Percentiles rank a stretch among this genome's conserved stretches.
Conservation (phyloP, 139 green algal genomes). For the Chlorella sp. region DNA sequence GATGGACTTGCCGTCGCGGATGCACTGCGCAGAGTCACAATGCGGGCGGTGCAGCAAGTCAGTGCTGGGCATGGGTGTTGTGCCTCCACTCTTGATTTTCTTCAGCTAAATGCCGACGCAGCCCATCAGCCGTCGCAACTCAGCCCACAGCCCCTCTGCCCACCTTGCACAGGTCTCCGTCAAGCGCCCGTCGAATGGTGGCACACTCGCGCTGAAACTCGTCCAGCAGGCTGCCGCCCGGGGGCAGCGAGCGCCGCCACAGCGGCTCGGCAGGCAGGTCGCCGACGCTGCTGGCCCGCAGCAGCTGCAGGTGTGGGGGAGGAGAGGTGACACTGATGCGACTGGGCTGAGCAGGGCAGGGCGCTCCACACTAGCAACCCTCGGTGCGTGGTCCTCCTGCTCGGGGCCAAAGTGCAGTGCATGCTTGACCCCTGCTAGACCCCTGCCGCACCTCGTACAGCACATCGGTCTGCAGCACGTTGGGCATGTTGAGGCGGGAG, state of each 20-base stretch:
- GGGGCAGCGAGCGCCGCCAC: constrained; percentile 52
- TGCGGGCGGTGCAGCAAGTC: neutral
- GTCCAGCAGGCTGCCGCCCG: constrained; percentile 14
- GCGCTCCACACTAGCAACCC: no score
- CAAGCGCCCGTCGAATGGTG: constrained; percentile 69
- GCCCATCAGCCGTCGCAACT: neutral
- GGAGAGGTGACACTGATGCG: no score
- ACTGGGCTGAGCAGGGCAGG: no score
- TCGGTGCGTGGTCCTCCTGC: no score
- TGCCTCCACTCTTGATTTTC: no score
- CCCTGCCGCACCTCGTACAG: constrained; percentile 72
- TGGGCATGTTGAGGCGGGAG: constrained; percentile 92
- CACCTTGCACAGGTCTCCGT: constrained; percentile 88
- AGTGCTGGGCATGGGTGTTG: neutral
- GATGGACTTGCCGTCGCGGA: constrained; percentile 89
- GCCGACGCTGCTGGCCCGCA: constrained; percentile 20
- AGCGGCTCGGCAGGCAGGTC: constrained; percentile 48
- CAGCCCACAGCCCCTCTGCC: neutral
- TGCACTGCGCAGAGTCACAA: constrained; percentile 41
- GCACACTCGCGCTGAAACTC: constrained; percentile 70
- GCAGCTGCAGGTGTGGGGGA: constrained; percentile 38
- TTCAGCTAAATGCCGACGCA: no score
- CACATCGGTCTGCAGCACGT: constrained; percentile 92
- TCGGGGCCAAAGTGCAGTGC: no score
- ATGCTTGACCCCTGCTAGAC: no score